A percentile compares a stretch with the other conserved stretches of the same genome.
Evolutionary conservation across 2,329 filamentous ascomycete genomes (phyloP).

Genomic region (Meredithiella fracta): DNA sequence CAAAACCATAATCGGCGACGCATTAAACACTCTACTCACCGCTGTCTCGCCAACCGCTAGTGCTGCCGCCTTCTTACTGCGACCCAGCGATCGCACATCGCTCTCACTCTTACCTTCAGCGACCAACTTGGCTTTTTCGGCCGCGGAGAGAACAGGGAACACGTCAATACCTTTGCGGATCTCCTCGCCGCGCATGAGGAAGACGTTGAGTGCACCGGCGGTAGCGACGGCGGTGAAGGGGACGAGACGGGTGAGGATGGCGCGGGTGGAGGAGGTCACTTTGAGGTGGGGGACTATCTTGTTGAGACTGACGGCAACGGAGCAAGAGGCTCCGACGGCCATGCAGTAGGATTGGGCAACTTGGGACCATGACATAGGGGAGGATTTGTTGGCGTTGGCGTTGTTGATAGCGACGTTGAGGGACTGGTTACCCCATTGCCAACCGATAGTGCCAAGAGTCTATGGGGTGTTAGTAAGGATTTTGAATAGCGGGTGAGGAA

Average conservation of each 20-base stretch:
- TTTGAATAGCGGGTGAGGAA: background rate
- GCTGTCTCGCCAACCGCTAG: conserved; percentile 89
- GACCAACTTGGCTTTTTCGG: conserved; percentile 43
- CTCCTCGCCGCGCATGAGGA: conserved; percentile 94
- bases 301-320: conserved; percentile 84
- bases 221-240: conserved; percentile 91
- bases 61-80: conserved; percentile 72
- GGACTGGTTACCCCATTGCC: conserved; percentile 94
- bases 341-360: conserved; percentile 81
- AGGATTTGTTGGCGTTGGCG: conserved; percentile 95
- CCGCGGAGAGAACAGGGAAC: conserved; percentile 60
- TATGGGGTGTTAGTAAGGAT: conserved; percentile 20
- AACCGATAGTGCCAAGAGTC: conserved; percentile 72
- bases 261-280: conserved; percentile 57
- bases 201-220: conserved; percentile 84
- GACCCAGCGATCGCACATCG: conserved; percentile 58
- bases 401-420: conserved; percentile 97
- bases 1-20: conserved; percentile 92
- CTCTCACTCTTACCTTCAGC: conserved; percentile 44
- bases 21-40: conserved; percentile 77
- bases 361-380: conserved; percentile 63
- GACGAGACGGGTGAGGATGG: conserved; percentile 70
- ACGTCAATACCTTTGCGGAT: conserved; percentile 87
- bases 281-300: conserved; percentile 73
- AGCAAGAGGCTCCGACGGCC: conserved; percentile 83